Conservation (phyloP, 345 rosid genomes). For the Eutrema heterophyllum region DNA sequence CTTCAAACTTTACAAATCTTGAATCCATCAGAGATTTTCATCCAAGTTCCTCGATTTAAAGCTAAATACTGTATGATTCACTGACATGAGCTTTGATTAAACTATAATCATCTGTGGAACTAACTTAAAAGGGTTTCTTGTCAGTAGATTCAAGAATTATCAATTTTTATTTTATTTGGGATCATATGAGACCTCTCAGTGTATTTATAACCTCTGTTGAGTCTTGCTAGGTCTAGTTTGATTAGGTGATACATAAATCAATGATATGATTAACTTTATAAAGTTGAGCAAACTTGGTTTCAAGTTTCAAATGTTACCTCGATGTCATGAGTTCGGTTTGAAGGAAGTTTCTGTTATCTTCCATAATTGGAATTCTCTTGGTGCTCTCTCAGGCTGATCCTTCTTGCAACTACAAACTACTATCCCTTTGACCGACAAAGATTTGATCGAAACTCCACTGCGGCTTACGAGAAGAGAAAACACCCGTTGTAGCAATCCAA, state of each 20-base stretch:
- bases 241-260: neutral
- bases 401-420: neutral
- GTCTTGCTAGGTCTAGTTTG: neutral
- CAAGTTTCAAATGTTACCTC: neutral
- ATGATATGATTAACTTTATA: neutral
- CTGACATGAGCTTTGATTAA: neutral
- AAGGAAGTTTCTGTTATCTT: neutral
- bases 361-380: neutral
- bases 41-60: neutral
- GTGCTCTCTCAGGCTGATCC: neutral
- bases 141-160: neutral
- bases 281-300: neutral
- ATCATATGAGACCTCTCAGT: neutral
- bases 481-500: neutral
- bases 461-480: neutral
- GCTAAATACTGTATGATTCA: neutral
- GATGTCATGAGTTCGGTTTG: neutral
- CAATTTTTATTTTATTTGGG: neutral
- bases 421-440: neutral
- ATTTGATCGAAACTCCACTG: neutral
- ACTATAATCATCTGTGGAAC: neutral
- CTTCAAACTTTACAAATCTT: neutral
- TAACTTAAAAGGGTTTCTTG: neutral
- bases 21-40: neutral
- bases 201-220: neutral